Evolutionary conservation across 768 basidiomycete species (phyloP).

Genomic region (Lactarius trivialis): DNA sequence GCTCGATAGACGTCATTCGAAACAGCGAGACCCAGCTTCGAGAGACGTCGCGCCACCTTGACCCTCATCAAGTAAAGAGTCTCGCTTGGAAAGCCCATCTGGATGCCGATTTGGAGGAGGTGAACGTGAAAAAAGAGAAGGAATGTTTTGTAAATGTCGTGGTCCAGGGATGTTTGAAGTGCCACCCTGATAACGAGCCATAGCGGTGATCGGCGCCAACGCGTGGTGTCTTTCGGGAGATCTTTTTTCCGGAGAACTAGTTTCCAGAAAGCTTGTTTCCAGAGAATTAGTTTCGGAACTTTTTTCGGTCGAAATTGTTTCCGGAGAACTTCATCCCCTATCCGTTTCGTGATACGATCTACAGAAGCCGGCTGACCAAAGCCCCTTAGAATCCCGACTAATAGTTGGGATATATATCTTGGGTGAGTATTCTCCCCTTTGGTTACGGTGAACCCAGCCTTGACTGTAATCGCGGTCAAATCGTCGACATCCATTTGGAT

Average conservation of each 20-base stretch:
- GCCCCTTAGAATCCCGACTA: constrained; percentile 18
- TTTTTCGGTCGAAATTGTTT: no score
- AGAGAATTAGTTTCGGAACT: no score
- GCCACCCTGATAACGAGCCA: constrained; percentile 30
- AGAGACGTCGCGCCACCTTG: background rate
- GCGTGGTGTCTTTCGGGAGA: constrained; percentile 27
- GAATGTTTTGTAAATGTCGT: background rate
- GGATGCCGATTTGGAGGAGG: background rate
- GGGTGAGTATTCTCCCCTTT: background rate
- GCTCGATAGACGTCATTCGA: background rate
- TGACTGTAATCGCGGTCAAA: background rate
- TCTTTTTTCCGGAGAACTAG: no score
- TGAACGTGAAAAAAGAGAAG: background rate
- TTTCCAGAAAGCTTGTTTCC: no score
- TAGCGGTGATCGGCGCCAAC: constrained; percentile 1
- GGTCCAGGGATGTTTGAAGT: constrained; percentile 27
- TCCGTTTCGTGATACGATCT: constrained; percentile 7
- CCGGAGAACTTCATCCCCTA: background rate
- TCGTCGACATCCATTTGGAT: background rate
- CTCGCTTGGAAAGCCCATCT: background rate
- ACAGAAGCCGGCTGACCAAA: constrained; percentile 30
- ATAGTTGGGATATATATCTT: background rate
- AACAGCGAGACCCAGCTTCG: background rate
- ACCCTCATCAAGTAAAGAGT: background rate
- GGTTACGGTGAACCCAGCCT: constrained; percentile 21